Evolutionary conservation across 148 eudicot genomes (phyloP).

Genomic region (Limonium bicolor): DNA sequence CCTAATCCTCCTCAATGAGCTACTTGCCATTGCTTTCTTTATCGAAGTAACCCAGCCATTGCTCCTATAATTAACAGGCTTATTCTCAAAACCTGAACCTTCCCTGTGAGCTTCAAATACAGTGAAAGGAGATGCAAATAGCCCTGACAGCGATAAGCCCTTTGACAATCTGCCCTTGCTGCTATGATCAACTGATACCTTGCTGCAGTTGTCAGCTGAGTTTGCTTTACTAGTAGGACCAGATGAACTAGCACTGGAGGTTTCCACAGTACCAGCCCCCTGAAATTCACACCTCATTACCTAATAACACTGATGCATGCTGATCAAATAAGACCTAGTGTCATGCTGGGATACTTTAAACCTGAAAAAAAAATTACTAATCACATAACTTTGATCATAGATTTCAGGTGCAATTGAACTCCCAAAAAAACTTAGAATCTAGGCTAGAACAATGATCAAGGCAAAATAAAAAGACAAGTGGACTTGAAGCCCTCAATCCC

Average conservation of each 20-base stretch:
- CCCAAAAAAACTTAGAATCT: too few relatives aligned
- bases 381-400: too few relatives aligned
- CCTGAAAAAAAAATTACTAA: too few relatives aligned
- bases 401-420: too few relatives aligned
- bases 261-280: constrained; percentile 19
- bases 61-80: constrained; percentile 17
- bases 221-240: constrained; percentile 21
- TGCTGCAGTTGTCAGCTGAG: too few relatives aligned
- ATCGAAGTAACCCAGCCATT: constrained; percentile 64
- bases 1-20: constrained; percentile 74
- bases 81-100: constrained; percentile 21
- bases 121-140: constrained; percentile 41
- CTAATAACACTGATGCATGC: constrained; percentile 20
- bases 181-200: constrained; percentile 26
- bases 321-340: not conserved
- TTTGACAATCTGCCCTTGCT: constrained; percentile 18
- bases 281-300: constrained; percentile 53
- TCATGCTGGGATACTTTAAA: too few relatives aligned
- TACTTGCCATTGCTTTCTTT: constrained; percentile 61
- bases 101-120: constrained; percentile 31
- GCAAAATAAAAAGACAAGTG: too few relatives aligned
- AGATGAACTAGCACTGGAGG: constrained; percentile 21
- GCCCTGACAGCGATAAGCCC: constrained; percentile 33
- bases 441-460: too few relatives aligned
- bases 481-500: too few relatives aligned